Base-by-base conservation (phyloP, 108 stramenopile species). In the Stephanodiscus minutulus region DNA sequence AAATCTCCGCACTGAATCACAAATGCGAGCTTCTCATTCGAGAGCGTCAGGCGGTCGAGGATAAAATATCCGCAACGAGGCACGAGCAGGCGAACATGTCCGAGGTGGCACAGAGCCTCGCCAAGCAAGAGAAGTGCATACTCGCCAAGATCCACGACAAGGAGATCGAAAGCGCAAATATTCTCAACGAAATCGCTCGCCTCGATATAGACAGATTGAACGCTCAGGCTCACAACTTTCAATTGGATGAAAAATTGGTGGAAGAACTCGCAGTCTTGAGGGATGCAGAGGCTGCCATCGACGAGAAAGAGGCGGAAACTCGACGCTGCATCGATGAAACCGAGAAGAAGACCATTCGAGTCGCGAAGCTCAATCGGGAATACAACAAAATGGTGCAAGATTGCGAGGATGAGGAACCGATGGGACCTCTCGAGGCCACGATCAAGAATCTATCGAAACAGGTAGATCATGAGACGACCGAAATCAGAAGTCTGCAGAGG, bases 301-400 rank as follows among this genome's bases (percentile, higher is more conserved):
- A 66, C 24, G 76, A 80, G 64, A 86, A 90, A 53, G 85, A 93
- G 85, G 56, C 73, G 28, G 91, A 92, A 68, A 91, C 92, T 61
- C 76, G 87, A 3, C 92, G 91, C 78, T 75, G 89, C n/a, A 81
- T 88, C 53, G 90, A 95, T 63, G 89, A 93, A 37, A 87, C 92
- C 15, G 94, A 93, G 63, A 92, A 91, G 71, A 93, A 93, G 82
- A 90, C 87, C 61, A 86, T 74, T 48, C 72, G 82, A 9, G 87
- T 93, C 27, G 92, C 90, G 41, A 63, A 83, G 29, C 72, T 93
- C 36, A 95, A 95, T 69, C 74, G 88, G 25, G 89, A 92, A 68
- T 93, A 88, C 66, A 88, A 92, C 69, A 82, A 86, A 61, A 87
- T 91, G 75, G 36, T 81, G 46, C 87, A 89, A 39, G 52, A 57